Conservation (phyloP, 2,329 filamentous ascomycete species). For the Nannizzia gypsea region DNA sequence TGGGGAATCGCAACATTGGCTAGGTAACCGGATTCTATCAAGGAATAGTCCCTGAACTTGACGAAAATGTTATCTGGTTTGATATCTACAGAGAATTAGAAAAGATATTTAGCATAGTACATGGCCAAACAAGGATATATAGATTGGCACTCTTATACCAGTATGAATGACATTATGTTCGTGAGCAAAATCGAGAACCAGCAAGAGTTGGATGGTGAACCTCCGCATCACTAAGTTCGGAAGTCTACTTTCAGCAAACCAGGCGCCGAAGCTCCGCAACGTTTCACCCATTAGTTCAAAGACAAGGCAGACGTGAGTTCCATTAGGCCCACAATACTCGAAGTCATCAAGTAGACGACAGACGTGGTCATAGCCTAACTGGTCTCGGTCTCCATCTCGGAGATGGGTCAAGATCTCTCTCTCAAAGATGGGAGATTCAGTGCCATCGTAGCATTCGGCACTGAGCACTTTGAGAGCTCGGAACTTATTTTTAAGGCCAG, state of each 20-base stretch:
- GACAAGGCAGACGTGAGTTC: conserved; percentile 17
- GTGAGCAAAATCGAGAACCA: conserved; percentile 7
- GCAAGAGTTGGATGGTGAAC: conserved; percentile 9
- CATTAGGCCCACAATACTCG: conserved; percentile 17
- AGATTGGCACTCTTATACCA: too few relatives aligned
- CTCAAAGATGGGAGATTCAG: conserved; percentile 8
- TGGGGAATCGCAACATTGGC: too few relatives aligned
- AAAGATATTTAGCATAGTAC: too few relatives aligned
- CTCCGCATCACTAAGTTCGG: conserved; percentile 7
- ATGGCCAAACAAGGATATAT: too few relatives aligned
- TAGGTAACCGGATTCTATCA: conserved; percentile 11
- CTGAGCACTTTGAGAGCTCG: conserved; percentile 9
- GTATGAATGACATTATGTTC: conserved; percentile 9
- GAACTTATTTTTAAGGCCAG: conserved; percentile 3
- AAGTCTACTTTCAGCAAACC: conserved; percentile 8
- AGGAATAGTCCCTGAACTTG: conserved; percentile 11
- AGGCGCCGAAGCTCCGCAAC: conserved; percentile 12
- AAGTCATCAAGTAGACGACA: conserved; percentile 12
- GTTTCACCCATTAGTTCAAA: conserved; percentile 17
- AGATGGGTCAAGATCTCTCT: conserved; percentile 8
- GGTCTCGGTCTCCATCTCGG: conserved; percentile 1
- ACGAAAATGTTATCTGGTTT: conserved; percentile 20
- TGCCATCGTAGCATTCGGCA: conserved; percentile 8
- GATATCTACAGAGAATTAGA: conserved; percentile 13
- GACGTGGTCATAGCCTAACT: conserved; percentile 8